A percentile compares a stretch with the other conserved stretches of the same genome.
phyloP scores from a whole-genome alignment of 2,329 filamentous ascomycete genomes.

The Metarhizium sp. region DNA sequence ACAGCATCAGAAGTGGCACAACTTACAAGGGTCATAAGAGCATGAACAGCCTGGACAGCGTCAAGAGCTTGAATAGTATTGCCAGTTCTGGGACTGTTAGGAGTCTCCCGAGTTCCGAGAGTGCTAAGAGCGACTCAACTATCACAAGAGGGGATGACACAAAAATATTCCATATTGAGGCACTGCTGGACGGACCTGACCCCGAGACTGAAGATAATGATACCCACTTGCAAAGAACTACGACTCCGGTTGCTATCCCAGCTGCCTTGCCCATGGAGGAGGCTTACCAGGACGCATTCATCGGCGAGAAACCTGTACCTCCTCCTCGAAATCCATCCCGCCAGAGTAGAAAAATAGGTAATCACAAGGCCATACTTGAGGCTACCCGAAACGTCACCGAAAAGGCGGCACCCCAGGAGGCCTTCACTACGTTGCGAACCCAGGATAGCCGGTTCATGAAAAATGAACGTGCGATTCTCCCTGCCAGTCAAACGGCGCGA shows the following conservation, averaged over 20 bases:
- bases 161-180: background rate
- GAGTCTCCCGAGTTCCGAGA: background rate
- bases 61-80: background rate
- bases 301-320: slow-evolving; percentile 1
- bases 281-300: background rate
- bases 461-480: background rate
- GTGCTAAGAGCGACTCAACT: background rate
- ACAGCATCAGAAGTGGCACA: background rate
- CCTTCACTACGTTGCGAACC: background rate
- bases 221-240: background rate
- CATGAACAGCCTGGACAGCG: slow-evolving; percentile 3
- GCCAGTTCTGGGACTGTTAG: background rate
- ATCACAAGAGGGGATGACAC: background rate
- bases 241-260: background rate
- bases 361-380: background rate
- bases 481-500: background rate
- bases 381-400: background rate
- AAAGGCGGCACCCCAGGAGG: background rate
- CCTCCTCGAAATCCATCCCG: background rate
- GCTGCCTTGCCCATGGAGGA: background rate
- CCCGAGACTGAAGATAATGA: background rate
- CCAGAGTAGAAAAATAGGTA: slow-evolving; percentile 3
- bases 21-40: background rate
- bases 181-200: background rate
- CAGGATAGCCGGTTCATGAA: background rate